Percentiles rank a stretch among this genome's conserved stretches.
Evolutionary conservation across 345 rosid species (phyloP).

Genomic region (Chamaenerion angustifolium): DNA sequence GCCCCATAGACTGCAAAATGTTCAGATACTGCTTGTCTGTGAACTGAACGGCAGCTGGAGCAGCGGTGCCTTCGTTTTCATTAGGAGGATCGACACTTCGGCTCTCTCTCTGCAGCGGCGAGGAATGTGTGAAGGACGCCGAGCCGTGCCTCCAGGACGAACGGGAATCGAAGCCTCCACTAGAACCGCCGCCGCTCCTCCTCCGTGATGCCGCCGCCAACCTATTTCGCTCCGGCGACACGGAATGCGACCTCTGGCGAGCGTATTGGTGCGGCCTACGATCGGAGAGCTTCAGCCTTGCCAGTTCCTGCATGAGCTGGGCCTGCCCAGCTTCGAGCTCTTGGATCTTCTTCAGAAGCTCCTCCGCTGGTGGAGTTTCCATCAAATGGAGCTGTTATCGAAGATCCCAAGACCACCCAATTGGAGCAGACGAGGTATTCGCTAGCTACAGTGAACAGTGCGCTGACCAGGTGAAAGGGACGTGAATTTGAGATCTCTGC

Average conservation of each 20-base stretch:
- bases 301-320: conserved; percentile 63
- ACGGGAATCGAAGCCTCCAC: conserved; percentile 13
- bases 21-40: conserved; percentile 62
- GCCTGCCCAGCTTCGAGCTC: conserved; percentile 84
- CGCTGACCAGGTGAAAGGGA: no score
- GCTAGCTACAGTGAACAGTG: no score
- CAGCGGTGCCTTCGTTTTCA: conserved; percentile 12
- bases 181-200: conserved; percentile 10
- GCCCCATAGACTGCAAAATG: conserved; percentile 90
- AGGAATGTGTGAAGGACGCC: conserved; percentile 56
- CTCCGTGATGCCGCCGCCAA: conserved; percentile 21
- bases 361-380: conserved; percentile 65
- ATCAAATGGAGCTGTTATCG: conserved; percentile 10
- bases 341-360: conserved; percentile 66
- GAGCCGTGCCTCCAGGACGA: conserved; percentile 41
- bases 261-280: not conserved
- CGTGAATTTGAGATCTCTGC: no score
- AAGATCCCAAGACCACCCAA: no score
- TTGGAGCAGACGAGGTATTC: no score
- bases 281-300: conserved; percentile 14
- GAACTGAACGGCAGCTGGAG: conserved; percentile 51
- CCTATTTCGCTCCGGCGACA: conserved; percentile 52
- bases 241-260: conserved; percentile 73
- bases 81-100: conserved; percentile 17
- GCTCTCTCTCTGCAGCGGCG: conserved; percentile 81